Evolutionary conservation across 768 basidiomycete genomes (phyloP).

Genomic region (Leccinum imitatum): DNA sequence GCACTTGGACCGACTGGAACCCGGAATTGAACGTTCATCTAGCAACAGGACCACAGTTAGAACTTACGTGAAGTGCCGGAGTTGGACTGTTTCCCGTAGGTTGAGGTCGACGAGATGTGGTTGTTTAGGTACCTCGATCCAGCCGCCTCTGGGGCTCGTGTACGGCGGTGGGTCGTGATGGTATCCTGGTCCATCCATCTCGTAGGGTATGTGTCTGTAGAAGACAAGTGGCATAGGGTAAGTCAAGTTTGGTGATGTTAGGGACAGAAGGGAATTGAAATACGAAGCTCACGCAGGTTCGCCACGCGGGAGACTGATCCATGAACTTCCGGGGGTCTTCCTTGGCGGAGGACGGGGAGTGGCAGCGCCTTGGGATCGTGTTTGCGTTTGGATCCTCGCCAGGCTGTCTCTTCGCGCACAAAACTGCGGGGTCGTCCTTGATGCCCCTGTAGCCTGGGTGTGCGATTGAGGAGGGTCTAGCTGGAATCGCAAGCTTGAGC

Average conservation of each 20-base stretch:
- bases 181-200: neutral
- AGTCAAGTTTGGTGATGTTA: neutral
- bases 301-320: neutral
- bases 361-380: neutral
- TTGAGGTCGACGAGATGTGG: neutral
- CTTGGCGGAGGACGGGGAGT: neutral
- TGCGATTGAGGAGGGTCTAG: neutral
- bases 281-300: neutral
- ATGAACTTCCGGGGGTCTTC: neutral
- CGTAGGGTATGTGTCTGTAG: neutral
- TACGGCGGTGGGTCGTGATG: neutral
- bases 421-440: no score
- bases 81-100: neutral
- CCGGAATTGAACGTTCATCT: neutral
- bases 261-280: neutral
- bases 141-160: neutral
- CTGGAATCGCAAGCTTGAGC: neutral
- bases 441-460: neutral
- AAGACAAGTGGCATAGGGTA: neutral
- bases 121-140: neutral
- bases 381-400: neutral
- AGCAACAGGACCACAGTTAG: neutral
- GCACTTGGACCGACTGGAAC: neutral
- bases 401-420: no score
- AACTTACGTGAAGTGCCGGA: neutral